Conservation (phyloP, 2,329 filamentous ascomycete species). For the Knoxdaviesia capensis region DNA sequence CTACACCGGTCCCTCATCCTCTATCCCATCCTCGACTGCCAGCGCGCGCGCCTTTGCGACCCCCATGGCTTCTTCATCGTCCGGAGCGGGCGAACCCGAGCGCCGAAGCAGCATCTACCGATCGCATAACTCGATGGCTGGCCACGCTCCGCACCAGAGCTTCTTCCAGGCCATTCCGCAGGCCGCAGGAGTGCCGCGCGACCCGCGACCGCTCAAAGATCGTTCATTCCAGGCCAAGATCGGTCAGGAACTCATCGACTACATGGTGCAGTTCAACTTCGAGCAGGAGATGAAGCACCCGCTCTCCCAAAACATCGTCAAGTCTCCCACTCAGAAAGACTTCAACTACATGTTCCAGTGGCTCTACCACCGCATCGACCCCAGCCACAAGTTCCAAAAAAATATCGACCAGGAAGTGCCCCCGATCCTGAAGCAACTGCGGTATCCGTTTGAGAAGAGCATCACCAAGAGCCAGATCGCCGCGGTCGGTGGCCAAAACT, state of each 20-base stretch:
- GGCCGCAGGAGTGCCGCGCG: slow-evolving; percentile 62
- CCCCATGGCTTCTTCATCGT: slow-evolving; percentile 10
- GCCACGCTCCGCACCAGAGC: slow-evolving; percentile 60
- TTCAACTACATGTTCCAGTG: slow-evolving; percentile 98
- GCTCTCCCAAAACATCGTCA: slow-evolving; percentile 76
- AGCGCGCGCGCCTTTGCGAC: slow-evolving; percentile 3
- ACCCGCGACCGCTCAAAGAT: slow-evolving; percentile 74
- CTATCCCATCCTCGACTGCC: slow-evolving; percentile 31
- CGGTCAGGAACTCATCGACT: slow-evolving; percentile 77
- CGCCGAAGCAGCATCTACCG: slow-evolving; percentile 71
- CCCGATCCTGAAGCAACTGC: slow-evolving; percentile 74
- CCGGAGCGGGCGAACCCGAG: slow-evolving; percentile 20
- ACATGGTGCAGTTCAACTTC: slow-evolving; percentile 82
- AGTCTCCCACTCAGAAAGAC: slow-evolving; percentile 91
- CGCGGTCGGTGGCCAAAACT: slow-evolving; percentile 90
- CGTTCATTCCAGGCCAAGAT: slow-evolving; percentile 62
- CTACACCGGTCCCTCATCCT: slow-evolving; percentile 51
- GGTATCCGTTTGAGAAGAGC: slow-evolving; percentile 86
- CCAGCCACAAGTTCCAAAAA: slow-evolving; percentile 81
- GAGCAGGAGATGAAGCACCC: slow-evolving; percentile 95
- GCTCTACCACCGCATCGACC: slow-evolving; percentile 91
- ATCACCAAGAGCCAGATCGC: slow-evolving; percentile 94
- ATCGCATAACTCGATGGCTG: slow-evolving; percentile 44
- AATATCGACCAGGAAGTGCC: slow-evolving; percentile 91
- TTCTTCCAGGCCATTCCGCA: slow-evolving; percentile 84